phyloP scores from a whole-genome alignment of 2,329 filamentous ascomycete species.

The Knufia fluminis region DNA sequence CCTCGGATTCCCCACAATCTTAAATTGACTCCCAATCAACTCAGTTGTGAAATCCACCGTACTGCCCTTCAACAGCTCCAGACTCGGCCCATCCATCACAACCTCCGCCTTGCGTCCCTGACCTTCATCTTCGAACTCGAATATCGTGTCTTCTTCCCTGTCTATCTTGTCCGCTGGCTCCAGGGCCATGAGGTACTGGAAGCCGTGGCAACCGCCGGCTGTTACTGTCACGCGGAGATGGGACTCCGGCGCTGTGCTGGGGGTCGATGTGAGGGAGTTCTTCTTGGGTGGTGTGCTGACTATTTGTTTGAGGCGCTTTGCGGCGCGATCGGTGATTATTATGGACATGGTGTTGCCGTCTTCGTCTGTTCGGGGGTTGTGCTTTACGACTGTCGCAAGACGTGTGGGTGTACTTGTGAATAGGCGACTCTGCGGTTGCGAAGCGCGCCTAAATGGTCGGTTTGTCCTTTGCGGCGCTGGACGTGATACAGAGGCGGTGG shows the following conservation, averaged over 20 bases:
- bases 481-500: not conserved
- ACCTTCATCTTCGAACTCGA: conserved; percentile 50
- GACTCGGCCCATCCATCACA: conserved; percentile 75
- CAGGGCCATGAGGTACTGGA: conserved; percentile 92
- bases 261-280: conserved; percentile 33
- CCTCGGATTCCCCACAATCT: conserved; percentile 84
- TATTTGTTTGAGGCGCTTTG: conserved; percentile 69
- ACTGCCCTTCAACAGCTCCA: conserved; percentile 84
- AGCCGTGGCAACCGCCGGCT: conserved; percentile 91
- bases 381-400: conserved; percentile 33
- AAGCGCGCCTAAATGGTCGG: not conserved
- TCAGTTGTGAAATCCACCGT: conserved; percentile 96
- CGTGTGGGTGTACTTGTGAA: too few species aligned
- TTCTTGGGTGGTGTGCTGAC: conserved; percentile 51
- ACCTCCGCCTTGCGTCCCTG: conserved; percentile 56
- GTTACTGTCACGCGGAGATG: conserved; percentile 88
- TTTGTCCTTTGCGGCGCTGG: not conserved
- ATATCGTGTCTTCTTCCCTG: conserved; percentile 76
- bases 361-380: conserved; percentile 70
- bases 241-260: conserved; percentile 50
- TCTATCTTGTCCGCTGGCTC: conserved; percentile 49
- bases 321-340: conserved; percentile 74
- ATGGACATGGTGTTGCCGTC: conserved; percentile 76
- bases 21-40: conserved; percentile 89
- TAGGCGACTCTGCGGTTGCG: not conserved